Evolutionary conservation across 164 flowering plant genomes (phyloP), one percentile per base, ranked within the genome.

Genomic region (Chimonanthus salicifolius): DNA sequence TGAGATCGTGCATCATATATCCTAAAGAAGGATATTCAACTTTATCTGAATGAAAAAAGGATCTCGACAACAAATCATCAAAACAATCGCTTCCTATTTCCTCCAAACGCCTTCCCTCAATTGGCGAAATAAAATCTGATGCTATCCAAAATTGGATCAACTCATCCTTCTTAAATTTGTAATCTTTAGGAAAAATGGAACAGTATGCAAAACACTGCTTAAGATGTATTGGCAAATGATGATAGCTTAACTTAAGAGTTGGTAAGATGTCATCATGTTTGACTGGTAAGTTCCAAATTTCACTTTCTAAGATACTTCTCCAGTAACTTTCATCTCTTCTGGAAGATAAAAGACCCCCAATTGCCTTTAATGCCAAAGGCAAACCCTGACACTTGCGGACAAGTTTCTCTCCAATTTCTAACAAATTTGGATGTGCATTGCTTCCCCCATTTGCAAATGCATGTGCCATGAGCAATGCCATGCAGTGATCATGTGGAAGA

Each of bases 401-500:
- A 60, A 74, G 67, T 45, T 74, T 48, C 47, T 50, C 50, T 5
- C 72, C 75, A 44, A 68, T 46, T 5, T 15, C n/a, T 4, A 6
- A 47, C 63, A 78, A 49, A 20, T 74, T 63, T 11, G 47, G 68
- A 49, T 4, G 6, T 62, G 21, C 69, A 11, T 20, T 15, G 20
- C 6, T 15, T 7, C 49, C 4, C n/a, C 18, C 21, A 10, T 13
- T 45, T 3, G 5, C 33, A 46, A 69, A 69, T 7, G 79, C 79
- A 62, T 65, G 45, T 0, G n/a, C 5, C 7, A 21, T 50, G 20
- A 78, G 62, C 49, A 74, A n/a, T 20, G 20, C 10, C 74, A 69
- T 67, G 50, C 75, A 78, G 67, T 74, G 51, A 1, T 51, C 47
- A 49, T 71, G 49, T 43, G 74, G 62, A 58, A 78, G 49, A 16